Evolutionary conservation across 1,284 basidiomycete species (phyloP), one percentile per base, ranked within the genome.

Genomic region (Cryptococcus maquisensis): DNA sequence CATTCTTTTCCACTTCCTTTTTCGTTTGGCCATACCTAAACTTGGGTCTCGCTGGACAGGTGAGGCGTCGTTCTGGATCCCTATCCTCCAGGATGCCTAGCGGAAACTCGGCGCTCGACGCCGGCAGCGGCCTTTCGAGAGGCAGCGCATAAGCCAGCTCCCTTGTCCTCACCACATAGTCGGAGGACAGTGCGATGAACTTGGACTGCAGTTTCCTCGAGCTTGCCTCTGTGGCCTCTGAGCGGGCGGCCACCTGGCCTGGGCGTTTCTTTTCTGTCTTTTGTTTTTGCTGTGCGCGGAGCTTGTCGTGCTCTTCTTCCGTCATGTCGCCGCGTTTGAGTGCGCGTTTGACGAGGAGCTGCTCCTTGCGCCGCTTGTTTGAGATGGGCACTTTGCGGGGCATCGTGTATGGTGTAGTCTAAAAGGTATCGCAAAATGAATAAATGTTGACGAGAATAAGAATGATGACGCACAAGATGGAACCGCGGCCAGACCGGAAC

Each of bases 11-110:
- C n/a, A 94, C 84, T 73, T 91, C 87, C 41, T 82, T 83, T 78
- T 92, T 93, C 42, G 83, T 80, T 84, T 88, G 87, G 21, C 87
- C 85, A 67, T 83, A 87, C 18, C 81, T 80, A 86, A 90, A 94
- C 71, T 87, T 90, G 3, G 91, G 91, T 57, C 90, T 72, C 56
- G 77, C 81, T 6, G 88, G 88, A 63, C 84, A 87, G 40, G 79
- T 78, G 71, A 77, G 51, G 44, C 49, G 69, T 45, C 69, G 74
- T 35, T 75, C 72, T 35, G 53, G 21, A 51, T 64, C 61, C 36
- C 64, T 49, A 20, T 63, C 53, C 40, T 51, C 51, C 16, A 61
- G 43, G 8, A 60, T 45, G 7, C 67, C 60, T 36, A 71, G 59
- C 6, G 71, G 67, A 58, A 83, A 82, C 26, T 83, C 63, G 1